Evolutionary conservation across 2,329 filamentous ascomycete genomes (phyloP), one percentile per base, ranked within the genome.

Genomic region (Alternaria hordeiaustralica): DNA sequence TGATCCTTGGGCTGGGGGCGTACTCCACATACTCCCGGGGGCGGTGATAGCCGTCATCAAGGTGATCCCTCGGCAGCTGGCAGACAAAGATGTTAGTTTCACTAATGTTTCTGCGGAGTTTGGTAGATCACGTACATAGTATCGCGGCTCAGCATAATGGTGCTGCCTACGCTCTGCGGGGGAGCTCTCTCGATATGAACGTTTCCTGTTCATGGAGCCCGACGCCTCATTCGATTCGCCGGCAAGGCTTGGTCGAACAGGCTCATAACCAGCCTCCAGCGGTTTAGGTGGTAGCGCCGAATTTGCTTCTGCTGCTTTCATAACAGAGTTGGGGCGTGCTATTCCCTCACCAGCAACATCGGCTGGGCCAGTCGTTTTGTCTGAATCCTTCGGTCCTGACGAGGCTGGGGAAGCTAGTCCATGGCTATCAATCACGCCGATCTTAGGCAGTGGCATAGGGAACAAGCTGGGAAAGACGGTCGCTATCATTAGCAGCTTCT

Each of bases 401-500:
- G 78, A 67, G 65, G 68, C 60, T 68, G 73, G 64, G 63, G 73
- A 71, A 64, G 70, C 60, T 30, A 70, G 20, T 43, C 69, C 72
- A 58, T 74, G 71, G 33, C 70, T 71, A 33, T 77, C 75, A 18
- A 82, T 74, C 20, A 73, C 63, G 18, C 81, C 80, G 55, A 84
- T 82, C 49, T 72, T 79, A 7, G 83, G 82, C n/a, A 84, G 68
- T 6, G 81, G 82, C 26, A 73, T 70, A 9, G 82, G 79, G 53
- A 84, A 84, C 6, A 79, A 56, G 56, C 63, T 75, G 6, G 86
- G 85, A 58, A 88, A 84, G 8, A 84, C 84, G 50, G 83, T 84
- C 10, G 82, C 81, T 61, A 88, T 82, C 44, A 87, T 78, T 36
- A 80, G 80, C 11, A 87, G 76, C 73, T 88, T 89, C 49, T 83